A percentile compares a stretch with the other conserved stretches of the same genome.
Evolutionary conservation across 352 stramenopile genomes (phyloP).

Genomic region (Pythium guiyangense): DNA sequence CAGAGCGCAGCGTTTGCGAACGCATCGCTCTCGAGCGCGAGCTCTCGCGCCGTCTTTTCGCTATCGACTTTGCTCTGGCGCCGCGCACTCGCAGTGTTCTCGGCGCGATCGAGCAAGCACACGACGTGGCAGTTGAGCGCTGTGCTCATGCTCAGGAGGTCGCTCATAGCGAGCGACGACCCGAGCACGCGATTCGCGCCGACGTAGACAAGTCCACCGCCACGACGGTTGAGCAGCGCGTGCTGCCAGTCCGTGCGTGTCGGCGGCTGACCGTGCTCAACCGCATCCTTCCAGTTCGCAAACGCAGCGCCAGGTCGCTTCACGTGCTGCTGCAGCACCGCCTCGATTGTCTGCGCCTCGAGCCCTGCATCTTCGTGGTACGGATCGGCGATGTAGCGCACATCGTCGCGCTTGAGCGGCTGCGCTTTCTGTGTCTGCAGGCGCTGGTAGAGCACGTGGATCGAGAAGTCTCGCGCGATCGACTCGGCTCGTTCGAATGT

Average conservation of each 20-base stretch:
- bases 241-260: constrained; percentile 70
- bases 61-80: constrained; percentile 86
- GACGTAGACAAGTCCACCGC: constrained; percentile 65
- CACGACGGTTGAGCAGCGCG: constrained; percentile 43
- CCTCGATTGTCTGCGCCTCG: constrained; percentile 36
- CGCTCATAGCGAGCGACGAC: constrained; percentile 29
- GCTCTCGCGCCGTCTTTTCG: constrained; percentile 56
- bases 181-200: constrained; percentile 64
- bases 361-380: constrained; percentile 41
- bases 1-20: constrained; percentile 64
- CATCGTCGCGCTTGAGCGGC: constrained; percentile 47
- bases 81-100: constrained; percentile 67
- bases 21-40: constrained; percentile 58
- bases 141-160: constrained; percentile 69
- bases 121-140: constrained; percentile 59
- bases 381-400: constrained; percentile 63
- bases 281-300: constrained; percentile 53
- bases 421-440: constrained; percentile 45
- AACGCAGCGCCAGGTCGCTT: constrained; percentile 24
- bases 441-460: constrained; percentile 62
- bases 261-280: constrained; percentile 54
- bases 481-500: constrained; percentile 38
- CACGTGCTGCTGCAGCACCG: constrained; percentile 35
- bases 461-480: constrained; percentile 62
- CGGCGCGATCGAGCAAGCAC: constrained; percentile 71